A percentile compares a stretch with the other conserved stretches of the same genome.
phyloP scores from a whole-genome alignment of 768 basidiomycete genomes.

The Agrocybe chaxingu region DNA sequence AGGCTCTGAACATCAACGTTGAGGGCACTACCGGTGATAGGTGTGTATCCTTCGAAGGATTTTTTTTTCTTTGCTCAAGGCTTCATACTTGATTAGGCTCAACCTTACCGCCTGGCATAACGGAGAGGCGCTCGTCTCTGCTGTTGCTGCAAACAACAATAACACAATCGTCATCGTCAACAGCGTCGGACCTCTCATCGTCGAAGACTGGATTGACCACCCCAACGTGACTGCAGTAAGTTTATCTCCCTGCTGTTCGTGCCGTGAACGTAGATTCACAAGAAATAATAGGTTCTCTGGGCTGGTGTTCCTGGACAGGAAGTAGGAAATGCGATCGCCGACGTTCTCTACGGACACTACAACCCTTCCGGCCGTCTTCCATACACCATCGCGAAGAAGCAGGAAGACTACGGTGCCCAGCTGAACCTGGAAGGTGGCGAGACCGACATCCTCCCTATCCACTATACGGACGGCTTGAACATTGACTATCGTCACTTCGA shows the following conservation, averaged over 20 bases:
- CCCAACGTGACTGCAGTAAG: constrained; percentile 68
- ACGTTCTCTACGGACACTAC: constrained; percentile 66
- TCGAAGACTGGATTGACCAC: constrained; percentile 69
- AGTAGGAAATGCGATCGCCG: constrained; percentile 65
- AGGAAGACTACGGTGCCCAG: constrained; percentile 56
- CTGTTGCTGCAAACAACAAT: constrained; percentile 63
- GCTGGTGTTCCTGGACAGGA: constrained; percentile 69
- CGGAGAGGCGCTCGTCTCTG: constrained; percentile 67
- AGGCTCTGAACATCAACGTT: constrained; percentile 74
- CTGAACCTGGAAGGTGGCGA: constrained; percentile 34
- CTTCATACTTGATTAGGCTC: too few species aligned
- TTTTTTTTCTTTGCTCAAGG: too few species aligned
- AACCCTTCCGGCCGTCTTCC: constrained; percentile 70
- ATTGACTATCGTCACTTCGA: constrained; percentile 79
- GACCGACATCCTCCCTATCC: constrained; percentile 43
- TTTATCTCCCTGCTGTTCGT: constrained; percentile 17
- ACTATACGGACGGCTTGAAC: constrained; percentile 59
- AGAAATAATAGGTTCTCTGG: constrained; percentile 48
- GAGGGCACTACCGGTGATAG: constrained; percentile 79
- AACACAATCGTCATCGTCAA: constrained; percentile 74
- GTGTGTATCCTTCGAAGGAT: constrained; percentile 22
- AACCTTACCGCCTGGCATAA: constrained; percentile 75
- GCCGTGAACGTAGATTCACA: constrained; percentile 13
- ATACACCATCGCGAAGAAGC: constrained; percentile 68
- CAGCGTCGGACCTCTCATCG: constrained; percentile 55